Conservation (phyloP, 2,329 filamentous ascomycete species). For the Stemphylium beticola region DNA sequence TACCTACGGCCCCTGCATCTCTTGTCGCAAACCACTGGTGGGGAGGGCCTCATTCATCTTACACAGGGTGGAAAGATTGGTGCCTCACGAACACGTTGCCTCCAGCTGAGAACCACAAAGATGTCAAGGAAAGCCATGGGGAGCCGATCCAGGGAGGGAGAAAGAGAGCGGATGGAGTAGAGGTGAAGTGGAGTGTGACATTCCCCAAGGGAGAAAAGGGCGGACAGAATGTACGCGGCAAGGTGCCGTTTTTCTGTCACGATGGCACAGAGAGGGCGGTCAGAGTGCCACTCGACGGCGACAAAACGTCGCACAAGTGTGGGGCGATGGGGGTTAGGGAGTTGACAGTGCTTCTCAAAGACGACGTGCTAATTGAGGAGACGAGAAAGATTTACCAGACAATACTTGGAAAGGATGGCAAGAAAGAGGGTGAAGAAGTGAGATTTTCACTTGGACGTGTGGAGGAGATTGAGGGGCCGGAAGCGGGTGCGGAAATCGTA, state of each 20-base stretch:
- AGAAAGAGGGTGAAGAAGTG: neutral
- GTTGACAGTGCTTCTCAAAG: slow-evolving; percentile 35
- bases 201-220: slow-evolving; percentile 53
- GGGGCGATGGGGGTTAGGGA: slow-evolving; percentile 55
- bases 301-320: slow-evolving; percentile 57
- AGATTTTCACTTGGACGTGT: slow-evolving; percentile 26
- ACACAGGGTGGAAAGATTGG: slow-evolving; percentile 66
- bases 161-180: slow-evolving; percentile 60
- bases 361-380: slow-evolving; percentile 19
- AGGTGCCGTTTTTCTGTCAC: slow-evolving; percentile 65
- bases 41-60: slow-evolving; percentile 63
- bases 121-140: slow-evolving; percentile 51
- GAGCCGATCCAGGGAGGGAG: slow-evolving; percentile 61
- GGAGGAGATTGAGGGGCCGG: slow-evolving; percentile 15
- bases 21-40: slow-evolving; percentile 63
- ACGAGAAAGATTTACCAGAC: slow-evolving; percentile 17
- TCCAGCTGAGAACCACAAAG: slow-evolving; percentile 18
- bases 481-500: slow-evolving; percentile 23
- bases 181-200: slow-evolving; percentile 66
- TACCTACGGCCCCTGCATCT: slow-evolving; percentile 10
- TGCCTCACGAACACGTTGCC: slow-evolving; percentile 47
- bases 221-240: slow-evolving; percentile 51
- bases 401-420: slow-evolving; percentile 20
- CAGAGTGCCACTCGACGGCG: slow-evolving; percentile 58
- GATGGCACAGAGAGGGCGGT: slow-evolving; percentile 65